Evolutionary conservation across 306 rosid genomes (phyloP).

Genomic region (Vigna angularis): DNA sequence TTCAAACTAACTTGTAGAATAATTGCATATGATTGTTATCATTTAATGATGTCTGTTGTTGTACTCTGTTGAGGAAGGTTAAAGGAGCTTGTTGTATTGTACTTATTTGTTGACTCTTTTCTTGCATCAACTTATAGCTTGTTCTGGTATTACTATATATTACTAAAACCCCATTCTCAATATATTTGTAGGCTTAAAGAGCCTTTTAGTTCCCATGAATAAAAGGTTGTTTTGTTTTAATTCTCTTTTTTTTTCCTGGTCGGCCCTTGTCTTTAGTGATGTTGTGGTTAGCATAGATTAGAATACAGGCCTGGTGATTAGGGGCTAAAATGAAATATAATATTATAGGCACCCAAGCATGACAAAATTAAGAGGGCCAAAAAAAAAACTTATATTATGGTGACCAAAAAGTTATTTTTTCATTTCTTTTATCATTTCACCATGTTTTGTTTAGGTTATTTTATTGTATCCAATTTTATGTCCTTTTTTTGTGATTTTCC

Average conservation of each 20-base stretch:
- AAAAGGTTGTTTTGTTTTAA: not conserved
- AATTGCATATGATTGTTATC: conserved; percentile 19
- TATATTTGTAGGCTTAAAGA: not conserved
- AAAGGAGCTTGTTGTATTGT: conserved; percentile 17
- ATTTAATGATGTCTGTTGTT: conserved; percentile 9
- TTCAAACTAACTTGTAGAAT: conserved; percentile 15
- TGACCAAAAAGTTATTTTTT: not conserved
- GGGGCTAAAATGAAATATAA: not conserved
- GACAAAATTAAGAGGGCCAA: not conserved
- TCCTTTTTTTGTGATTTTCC: not conserved
- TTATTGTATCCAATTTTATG: not conserved
- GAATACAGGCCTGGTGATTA: not conserved
- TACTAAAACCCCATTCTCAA: not conserved
- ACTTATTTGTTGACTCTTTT: conserved; percentile 16
- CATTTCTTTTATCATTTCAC: not conserved
- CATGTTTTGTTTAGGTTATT: conserved; percentile 19
- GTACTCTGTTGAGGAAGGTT: not conserved
- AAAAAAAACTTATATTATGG: not conserved
- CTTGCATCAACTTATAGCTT: conserved; percentile 18
- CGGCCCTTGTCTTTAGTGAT: not conserved
- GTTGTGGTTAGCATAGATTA: not conserved
- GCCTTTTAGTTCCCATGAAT: not conserved
- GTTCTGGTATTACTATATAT: not conserved
- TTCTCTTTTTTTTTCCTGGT: not conserved
- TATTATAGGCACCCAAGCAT: not conserved